Evolutionary conservation across 163 green algal genomes (phyloP), one percentile per base, ranked within the genome.

Genomic region (Scenedesmus sp.): DNA sequence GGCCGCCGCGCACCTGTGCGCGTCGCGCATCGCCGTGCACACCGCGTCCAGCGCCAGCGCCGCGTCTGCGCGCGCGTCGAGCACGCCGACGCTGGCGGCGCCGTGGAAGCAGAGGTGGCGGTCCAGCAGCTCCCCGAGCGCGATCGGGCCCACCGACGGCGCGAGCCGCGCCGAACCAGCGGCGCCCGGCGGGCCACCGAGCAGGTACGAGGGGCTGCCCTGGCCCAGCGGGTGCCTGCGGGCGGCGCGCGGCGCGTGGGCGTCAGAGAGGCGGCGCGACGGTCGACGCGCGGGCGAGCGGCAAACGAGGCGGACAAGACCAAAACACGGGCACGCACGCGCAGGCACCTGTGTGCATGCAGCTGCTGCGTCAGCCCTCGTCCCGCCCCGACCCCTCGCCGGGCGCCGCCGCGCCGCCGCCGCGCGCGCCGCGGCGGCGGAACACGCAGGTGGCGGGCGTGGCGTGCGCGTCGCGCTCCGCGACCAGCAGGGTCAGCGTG

Each of bases 41-140:
- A 77, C 22, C n/a, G 54, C 69, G 11, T 53, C 53, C 36, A 77
- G 28, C n/a, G 54, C 69, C 22, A 77, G 15, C 53, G 54, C 54
- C 24, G 22, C 69, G 31, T 58, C 54, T 33, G 50, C 36, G 4
- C 24, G 24, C 0, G 14, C 34, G 34, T 67, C 53, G 26, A 77
- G 36, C 7, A 77, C 69, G 14, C 36, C 69, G 14, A 77, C 14
- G 47, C 69, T 67, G 36, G 53, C 66, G 39, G 42, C 60, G 36
- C 69, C 54, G 9, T 67, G 48, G 22, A 77, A 77, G 42, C 69
- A 77, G 36, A 77, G 10, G 0, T 77, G 69, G 36, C 67, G 66
- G 54, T 77, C 69, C 53, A 77, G 14, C 0, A 7, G 31, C 36
- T 67, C 24, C 1, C 69, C 69, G 4, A 77, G 39, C 5, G 33